A percentile compares a stretch with the other conserved stretches of the same genome.
phyloP scores from a whole-genome alignment of 176 grass and related monocot species.

The Oryza meridionalis region DNA sequence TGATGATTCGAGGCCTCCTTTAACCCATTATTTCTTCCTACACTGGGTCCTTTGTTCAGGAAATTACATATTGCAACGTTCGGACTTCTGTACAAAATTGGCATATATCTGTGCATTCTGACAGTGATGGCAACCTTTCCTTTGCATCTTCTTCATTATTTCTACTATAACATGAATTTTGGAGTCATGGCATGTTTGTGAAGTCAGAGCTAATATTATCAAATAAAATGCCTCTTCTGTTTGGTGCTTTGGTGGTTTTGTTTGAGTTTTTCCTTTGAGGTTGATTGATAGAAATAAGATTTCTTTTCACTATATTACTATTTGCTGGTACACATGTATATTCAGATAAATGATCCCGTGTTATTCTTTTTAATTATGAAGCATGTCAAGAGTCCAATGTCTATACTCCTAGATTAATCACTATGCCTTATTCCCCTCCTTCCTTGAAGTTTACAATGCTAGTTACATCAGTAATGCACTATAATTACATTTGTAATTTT shows the following conservation, averaged over 20 bases:
- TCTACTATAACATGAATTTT: constrained; percentile 11
- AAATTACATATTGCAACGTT: background rate
- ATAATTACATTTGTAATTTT: too few relatives aligned
- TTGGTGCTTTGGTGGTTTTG: background rate
- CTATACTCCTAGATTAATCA: constrained; percentile 8
- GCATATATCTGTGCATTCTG: constrained; percentile 22
- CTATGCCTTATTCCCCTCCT: constrained; percentile 23
- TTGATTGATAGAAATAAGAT: constrained; percentile 20
- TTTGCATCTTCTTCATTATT: constrained; percentile 8
- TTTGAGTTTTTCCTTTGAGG: background rate
- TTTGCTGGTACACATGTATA: background rate
- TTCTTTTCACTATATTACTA: background rate
- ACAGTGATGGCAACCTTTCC: background rate
- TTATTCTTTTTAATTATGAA: constrained; percentile 2
- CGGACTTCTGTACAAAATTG: constrained; percentile 2
- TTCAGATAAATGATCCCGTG: constrained; percentile 9
- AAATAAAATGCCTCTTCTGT: background rate
- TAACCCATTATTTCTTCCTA: background rate
- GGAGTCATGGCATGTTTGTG: background rate
- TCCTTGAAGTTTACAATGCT: constrained; percentile 61
- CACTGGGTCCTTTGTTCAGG: background rate
- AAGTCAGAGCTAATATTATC: constrained; percentile 17
- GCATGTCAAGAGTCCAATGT: constrained; percentile 18
- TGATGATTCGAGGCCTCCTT: constrained; percentile 3
- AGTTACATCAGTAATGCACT: too few relatives aligned